Base-by-base conservation (phyloP, 129 eudicot genomes). In the Kitagawia praeruptora region DNA sequence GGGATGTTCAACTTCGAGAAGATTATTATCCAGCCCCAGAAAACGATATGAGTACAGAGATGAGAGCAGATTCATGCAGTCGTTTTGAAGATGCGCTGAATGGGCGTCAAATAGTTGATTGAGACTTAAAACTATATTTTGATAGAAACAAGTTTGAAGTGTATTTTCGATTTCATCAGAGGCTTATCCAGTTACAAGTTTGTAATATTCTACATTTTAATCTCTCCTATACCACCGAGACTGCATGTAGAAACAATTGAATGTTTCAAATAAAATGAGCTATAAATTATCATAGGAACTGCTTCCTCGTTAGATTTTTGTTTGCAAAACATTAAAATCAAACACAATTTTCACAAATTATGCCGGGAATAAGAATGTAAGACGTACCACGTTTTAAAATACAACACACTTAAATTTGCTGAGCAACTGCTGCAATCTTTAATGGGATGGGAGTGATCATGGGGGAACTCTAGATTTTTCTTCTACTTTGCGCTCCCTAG, bases 11-110 rank as follows among this genome's bases (percentile, higher is more conserved):
- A 83, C 84, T 96, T 66, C 87, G 97, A 46, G 97, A 89, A 80
- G 99, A 96, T 84, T 96, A 96, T 77, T 96, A 96, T 80, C 99
- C 99, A 2, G 99, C 99, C 21, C 99, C 98, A 0, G 99, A 95
- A 87, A 90, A 92, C 54, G 99, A 95, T 75, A 95, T 92, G 99
- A 92, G 99, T 78, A 92, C 99, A 1, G 99, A 95, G 87, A 92
- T 95, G 99, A 95, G 99, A 61, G 89, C 90, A 10, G 95, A 88
- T 31, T 95, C 99, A 2, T 92, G 97, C 75, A 87, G 96, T 79
- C 90, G 99, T 7, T 95, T 95, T 83, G 99, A 95, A 82, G 89
- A 83, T 45, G 89, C 91, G 13, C 82, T 95, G 83, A 95, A 95
- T 77, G 83, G 85, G 74, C 88, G 92, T 3, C 87, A 4, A 34